A percentile compares a stretch with the other conserved stretches of the same genome.
These are phyloP conservation scores for Nannochloris sp. DNA, from an alignment of 139 green algal genomes.

Conservation along the genomic window DNA sequence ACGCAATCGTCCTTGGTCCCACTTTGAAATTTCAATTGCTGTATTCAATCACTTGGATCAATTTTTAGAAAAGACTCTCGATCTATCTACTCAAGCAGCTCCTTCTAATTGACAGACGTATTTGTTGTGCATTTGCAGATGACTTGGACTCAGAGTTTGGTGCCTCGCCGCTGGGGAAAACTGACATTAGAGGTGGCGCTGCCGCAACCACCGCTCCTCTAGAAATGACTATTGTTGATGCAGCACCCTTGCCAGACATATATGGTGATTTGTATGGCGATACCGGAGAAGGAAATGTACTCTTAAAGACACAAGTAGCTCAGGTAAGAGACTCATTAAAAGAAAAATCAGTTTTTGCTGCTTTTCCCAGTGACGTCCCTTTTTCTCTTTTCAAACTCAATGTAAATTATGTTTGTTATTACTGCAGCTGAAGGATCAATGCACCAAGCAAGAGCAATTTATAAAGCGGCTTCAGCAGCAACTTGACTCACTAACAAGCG, in stretches of 20 bases:
- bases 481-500: constrained; percentile 1
- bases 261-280: constrained; percentile 21
- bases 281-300: neutral
- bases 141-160: neutral
- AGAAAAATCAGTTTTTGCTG: no score
- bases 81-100: no score
- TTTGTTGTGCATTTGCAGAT: neutral
- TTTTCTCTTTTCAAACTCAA: no score
- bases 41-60: neutral
- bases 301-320: constrained; percentile 19
- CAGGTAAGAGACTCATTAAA: constrained; percentile 7
- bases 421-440: constrained; percentile 5
- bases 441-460: constrained; percentile 2
- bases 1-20: neutral
- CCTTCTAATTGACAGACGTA: no score
- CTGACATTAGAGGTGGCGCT: no score
- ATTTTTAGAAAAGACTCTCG: no score
- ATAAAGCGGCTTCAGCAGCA: neutral
- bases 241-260: neutral
- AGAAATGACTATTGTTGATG: no score
- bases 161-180: neutral
- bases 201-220: neutral
- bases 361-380: no score
- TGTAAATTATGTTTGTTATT: neutral
- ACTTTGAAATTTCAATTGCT: neutral